Evolutionary conservation across 352 stramenopile species (phyloP).

Genomic region (Plasmopara viticola): DNA sequence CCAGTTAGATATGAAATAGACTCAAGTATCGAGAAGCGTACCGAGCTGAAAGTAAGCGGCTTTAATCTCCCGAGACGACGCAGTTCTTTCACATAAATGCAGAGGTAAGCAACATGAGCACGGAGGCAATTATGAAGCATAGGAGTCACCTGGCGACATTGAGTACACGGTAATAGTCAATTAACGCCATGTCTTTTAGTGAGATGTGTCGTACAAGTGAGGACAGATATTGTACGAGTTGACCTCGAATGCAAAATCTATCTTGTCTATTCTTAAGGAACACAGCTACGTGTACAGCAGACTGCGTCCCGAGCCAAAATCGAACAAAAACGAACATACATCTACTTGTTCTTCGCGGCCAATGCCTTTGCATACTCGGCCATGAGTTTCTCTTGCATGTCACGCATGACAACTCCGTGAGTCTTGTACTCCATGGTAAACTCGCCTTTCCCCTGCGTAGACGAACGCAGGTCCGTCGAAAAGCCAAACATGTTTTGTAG

Average conservation of each 20-base stretch:
- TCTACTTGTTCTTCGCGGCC: slow-evolving; percentile 73
- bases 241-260: slow-evolving; percentile 4
- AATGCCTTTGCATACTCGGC: slow-evolving; percentile 89
- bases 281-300: slow-evolving; percentile 2
- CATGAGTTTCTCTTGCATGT: slow-evolving; percentile 93
- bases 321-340: neutral
- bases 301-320: slow-evolving; percentile 7
- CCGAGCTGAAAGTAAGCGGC: slow-evolving; percentile 70
- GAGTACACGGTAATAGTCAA: slow-evolving; percentile 79
- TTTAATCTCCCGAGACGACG: slow-evolving; percentile 74
- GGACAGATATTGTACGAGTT: no score
- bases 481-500: slow-evolving; percentile 99
- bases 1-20: neutral
- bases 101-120: slow-evolving; percentile 2
- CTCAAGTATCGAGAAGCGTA: slow-evolving; percentile 8
- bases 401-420: slow-evolving; percentile 89
- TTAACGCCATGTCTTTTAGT: slow-evolving; percentile 15
- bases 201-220: no score
- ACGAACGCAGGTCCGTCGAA: slow-evolving; percentile 94
- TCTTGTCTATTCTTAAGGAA: slow-evolving; percentile 18
- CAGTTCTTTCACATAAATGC: slow-evolving; percentile 25
- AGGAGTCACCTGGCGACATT: slow-evolving; percentile 52
- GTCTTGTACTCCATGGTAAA: slow-evolving; percentile 99
- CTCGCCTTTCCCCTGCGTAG: slow-evolving; percentile 96
- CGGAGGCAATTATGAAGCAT: neutral